Conservation (phyloP, 2,329 filamentous ascomycete genomes). For the Didymella exigua region DNA sequence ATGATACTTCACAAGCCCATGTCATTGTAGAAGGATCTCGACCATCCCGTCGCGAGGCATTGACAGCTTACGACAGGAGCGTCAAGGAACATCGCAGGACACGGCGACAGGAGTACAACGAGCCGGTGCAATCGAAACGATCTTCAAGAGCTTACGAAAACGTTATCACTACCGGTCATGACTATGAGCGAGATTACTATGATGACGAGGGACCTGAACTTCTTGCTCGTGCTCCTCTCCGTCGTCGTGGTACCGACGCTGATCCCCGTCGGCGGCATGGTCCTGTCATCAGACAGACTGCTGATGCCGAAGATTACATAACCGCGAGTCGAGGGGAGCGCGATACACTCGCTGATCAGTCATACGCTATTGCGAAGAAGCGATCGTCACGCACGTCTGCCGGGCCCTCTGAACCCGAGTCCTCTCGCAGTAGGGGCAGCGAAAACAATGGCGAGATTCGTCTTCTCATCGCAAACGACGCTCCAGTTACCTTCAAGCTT, state of each 20-base stretch:
- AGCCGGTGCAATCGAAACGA: slow-evolving; percentile 23
- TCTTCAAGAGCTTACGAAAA: slow-evolving; percentile 19
- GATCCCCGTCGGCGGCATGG: slow-evolving; percentile 28
- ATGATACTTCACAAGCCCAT: slow-evolving; percentile 30
- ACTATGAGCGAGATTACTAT: slow-evolving; percentile 19
- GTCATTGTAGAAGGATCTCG: slow-evolving; percentile 37
- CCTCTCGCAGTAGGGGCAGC: slow-evolving; percentile 33
- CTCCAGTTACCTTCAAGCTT: slow-evolving; percentile 42
- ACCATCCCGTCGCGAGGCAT: slow-evolving; percentile 31
- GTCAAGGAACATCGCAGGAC: slow-evolving; percentile 18
- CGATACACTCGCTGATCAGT: slow-evolving; percentile 34
- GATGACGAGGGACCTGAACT: slow-evolving; percentile 13
- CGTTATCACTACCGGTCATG: not conserved
- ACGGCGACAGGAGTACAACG: slow-evolving; percentile 10
- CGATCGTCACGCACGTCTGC: slow-evolving; percentile 33
- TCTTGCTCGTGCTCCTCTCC: not conserved
- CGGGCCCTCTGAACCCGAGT: slow-evolving; percentile 37
- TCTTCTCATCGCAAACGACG: slow-evolving; percentile 42
- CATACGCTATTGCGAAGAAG: slow-evolving; percentile 38
- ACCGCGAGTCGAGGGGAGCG: slow-evolving; percentile 35
- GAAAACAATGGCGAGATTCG: slow-evolving; percentile 45
- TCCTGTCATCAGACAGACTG: slow-evolving; percentile 20
- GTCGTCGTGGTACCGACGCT: slow-evolving; percentile 32
- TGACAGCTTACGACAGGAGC: slow-evolving; percentile 33
- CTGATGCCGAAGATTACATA: slow-evolving; percentile 40